Conservation (phyloP, 495 filamentous ascomycete species). For the Annulohypoxylon nitens region DNA sequence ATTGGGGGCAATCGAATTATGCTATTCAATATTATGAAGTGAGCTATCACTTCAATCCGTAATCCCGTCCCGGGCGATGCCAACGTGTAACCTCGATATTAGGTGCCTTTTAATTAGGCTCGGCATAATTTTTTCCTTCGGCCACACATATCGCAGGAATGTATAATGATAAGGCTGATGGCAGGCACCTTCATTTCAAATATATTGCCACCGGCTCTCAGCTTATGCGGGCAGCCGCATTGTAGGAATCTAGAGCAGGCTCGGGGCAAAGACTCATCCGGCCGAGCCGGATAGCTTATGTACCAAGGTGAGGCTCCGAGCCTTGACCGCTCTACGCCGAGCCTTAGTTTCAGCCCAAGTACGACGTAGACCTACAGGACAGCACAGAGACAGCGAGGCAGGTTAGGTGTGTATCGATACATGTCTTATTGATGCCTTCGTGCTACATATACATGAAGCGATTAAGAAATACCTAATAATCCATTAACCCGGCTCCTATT, state of each 20-base stretch:
- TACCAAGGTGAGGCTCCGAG: constrained; percentile 2
- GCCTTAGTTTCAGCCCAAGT: background rate
- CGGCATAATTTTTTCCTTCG: background rate
- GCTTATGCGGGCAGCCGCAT: background rate
- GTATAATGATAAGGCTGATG: background rate
- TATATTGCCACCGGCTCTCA: background rate
- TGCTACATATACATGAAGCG: background rate
- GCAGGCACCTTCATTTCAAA: background rate
- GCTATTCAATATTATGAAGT: background rate
- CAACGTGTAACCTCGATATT: background rate
- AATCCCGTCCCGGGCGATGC: background rate
- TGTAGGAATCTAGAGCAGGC: background rate
- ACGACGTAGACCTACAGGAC: background rate
- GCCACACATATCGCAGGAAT: background rate
- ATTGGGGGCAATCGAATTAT: background rate
- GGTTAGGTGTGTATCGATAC: background rate
- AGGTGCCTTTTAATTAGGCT: background rate
- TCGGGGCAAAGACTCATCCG: background rate
- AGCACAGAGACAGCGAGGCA: background rate
- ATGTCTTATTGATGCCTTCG: background rate
- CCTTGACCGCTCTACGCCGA: background rate
- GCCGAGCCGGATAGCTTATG: background rate
- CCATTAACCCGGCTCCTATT: background rate
- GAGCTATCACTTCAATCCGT: background rate
- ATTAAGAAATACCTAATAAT: constrained; percentile 13